Percentiles rank a stretch among this genome's conserved stretches.
phyloP scores from a whole-genome alignment of 345 rosid genomes.

The Murraya paniculata region DNA sequence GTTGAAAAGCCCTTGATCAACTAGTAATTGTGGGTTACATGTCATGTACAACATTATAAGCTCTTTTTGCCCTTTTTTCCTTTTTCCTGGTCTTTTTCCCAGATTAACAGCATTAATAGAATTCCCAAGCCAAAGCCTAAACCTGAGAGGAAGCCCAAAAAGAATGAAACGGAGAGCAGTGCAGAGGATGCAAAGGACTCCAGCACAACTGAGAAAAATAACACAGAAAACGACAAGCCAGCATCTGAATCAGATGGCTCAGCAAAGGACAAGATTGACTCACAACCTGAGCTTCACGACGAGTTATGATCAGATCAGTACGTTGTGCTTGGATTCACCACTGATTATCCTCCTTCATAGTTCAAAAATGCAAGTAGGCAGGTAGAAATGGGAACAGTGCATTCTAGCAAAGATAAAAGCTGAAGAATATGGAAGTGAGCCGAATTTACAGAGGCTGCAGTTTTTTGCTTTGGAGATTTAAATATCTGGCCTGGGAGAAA shows the following conservation, averaged over 20 bases:
- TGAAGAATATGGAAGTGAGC: background rate
- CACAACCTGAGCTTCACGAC: constrained; percentile 42
- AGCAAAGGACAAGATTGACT: constrained; percentile 15
- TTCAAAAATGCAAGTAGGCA: constrained; percentile 4
- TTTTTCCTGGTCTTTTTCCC: background rate
- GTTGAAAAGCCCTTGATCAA: background rate
- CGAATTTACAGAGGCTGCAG: background rate
- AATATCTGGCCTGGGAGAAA: background rate
- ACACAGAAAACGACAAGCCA: constrained; percentile 23
- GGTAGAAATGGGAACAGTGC: background rate
- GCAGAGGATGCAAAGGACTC: constrained; percentile 29
- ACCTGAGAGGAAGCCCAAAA: constrained; percentile 69
- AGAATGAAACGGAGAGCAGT: constrained; percentile 49
- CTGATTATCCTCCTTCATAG: constrained; percentile 3
- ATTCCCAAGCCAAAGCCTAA: constrained; percentile 95
- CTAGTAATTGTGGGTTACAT: background rate
- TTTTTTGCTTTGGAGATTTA: background rate
- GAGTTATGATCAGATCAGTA: constrained; percentile 49
- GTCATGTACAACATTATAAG: background rate
- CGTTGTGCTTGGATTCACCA: background rate
- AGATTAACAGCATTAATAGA: constrained; percentile 61
- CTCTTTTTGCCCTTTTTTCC: background rate
- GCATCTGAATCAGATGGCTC: constrained; percentile 27
- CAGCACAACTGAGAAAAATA: constrained; percentile 30
- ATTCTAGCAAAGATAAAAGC: background rate